Conservation (phyloP, 371 early-diverging fungal genomes). For the Circinella minor region DNA sequence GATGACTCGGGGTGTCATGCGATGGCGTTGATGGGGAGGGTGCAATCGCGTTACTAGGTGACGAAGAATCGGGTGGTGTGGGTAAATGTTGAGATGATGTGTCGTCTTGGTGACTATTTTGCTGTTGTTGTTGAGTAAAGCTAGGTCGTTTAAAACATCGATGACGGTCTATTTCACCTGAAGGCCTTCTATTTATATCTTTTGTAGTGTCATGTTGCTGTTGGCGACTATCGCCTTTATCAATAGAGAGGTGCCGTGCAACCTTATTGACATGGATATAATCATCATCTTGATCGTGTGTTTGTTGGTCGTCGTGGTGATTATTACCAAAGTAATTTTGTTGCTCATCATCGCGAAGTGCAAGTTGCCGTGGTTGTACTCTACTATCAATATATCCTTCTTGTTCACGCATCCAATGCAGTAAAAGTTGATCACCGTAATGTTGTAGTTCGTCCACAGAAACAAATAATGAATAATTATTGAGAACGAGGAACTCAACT, state of each 20-base stretch:
- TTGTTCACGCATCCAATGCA: conserved; percentile 59
- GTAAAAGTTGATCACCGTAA: conserved; percentile 73
- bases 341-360: not conserved
- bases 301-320: not conserved
- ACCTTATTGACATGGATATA: conserved; percentile 14
- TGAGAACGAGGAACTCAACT: conserved; percentile 77
- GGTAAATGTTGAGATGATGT: conserved; percentile 22
- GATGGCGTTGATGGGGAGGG: conserved; percentile 20
- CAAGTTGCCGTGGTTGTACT: conserved; percentile 9
- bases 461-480: conserved; percentile 80
- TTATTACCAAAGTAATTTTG: no score
- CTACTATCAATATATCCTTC: conserved; percentile 16
- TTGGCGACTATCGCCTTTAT: conserved; percentile 15
- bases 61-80: conserved; percentile 31
- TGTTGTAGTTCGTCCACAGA: conserved; percentile 78
- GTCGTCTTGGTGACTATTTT: not conserved
- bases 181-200: conserved; percentile 16
- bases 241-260: conserved; percentile 28
- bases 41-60: conserved; percentile 16
- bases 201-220: conserved; percentile 5
- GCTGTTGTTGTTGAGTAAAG: conserved; percentile 10
- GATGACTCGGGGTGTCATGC: conserved; percentile 3
- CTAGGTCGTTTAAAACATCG: conserved; percentile 27
- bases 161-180: conserved; percentile 21
- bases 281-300: conserved; percentile 11